Conservation (phyloP, 2,329 filamentous ascomycete genomes). For the Neofusicoccum kwambonambiense region DNA sequence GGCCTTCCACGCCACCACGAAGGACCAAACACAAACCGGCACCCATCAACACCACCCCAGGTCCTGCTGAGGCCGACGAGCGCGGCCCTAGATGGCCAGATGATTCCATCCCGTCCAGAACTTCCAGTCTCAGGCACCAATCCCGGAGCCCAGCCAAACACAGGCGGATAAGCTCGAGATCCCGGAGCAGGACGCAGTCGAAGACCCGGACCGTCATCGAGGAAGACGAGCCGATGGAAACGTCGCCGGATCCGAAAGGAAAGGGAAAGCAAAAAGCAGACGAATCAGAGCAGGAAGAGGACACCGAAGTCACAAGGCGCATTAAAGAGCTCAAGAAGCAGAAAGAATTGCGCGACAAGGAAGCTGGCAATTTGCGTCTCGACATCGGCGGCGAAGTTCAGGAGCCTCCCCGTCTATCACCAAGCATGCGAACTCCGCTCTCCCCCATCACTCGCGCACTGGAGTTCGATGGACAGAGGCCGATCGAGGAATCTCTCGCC, state of each 20-base stretch:
- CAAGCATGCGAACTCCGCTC: slow-evolving; percentile 11
- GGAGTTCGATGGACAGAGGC: slow-evolving; percentile 5
- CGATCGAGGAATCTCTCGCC: slow-evolving; percentile 27
- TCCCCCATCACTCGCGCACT: slow-evolving; percentile 15
- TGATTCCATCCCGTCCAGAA: slow-evolving; percentile 10
- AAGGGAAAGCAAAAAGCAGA: slow-evolving; percentile 20
- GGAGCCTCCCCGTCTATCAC: slow-evolving; percentile 4
- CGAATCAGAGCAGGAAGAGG: slow-evolving; percentile 34
- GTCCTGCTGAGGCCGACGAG: not conserved
- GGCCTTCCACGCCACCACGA: slow-evolving; percentile 1
- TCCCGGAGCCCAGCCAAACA: slow-evolving; percentile 19
- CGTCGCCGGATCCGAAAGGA: slow-evolving; percentile 24
- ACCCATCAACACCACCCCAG: slow-evolving; percentile 4
- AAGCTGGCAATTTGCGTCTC: slow-evolving; percentile 33
- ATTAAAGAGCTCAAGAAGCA: slow-evolving; percentile 60
- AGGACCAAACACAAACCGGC: not conserved
- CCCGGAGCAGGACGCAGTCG: slow-evolving; percentile 27
- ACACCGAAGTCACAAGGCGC: slow-evolving; percentile 57
- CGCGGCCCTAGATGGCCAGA: slow-evolving; percentile 10
- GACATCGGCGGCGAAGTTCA: slow-evolving; percentile 14
- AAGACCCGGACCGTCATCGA: slow-evolving; percentile 29
- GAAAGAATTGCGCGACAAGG: slow-evolving; percentile 53
- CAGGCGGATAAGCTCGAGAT: slow-evolving; percentile 21
- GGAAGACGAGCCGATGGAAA: slow-evolving; percentile 27
- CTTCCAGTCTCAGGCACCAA: slow-evolving; percentile 10